Evolutionary conservation across 306 rosid species (phyloP).

Genomic region (Crotalaria pallida): DNA sequence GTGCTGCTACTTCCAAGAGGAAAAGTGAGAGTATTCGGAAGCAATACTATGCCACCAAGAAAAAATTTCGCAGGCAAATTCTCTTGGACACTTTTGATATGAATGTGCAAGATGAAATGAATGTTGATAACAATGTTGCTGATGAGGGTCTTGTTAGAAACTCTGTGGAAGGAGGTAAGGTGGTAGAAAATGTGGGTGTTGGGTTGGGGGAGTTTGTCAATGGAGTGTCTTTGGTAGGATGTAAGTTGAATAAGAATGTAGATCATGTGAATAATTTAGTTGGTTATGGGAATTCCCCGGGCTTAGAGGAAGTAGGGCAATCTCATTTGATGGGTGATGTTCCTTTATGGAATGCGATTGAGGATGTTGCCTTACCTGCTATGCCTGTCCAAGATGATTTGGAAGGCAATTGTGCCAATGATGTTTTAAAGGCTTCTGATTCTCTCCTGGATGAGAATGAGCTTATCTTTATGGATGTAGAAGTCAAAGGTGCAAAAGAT

Average conservation of each 20-base stretch:
- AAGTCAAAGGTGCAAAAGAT: slow-evolving; percentile 33
- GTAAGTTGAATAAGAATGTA: slow-evolving; percentile 10
- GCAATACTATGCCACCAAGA: slow-evolving; percentile 41
- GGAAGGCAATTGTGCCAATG: slow-evolving; percentile 19
- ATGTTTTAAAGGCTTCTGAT: slow-evolving; percentile 30
- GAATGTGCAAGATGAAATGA: slow-evolving; percentile 7
- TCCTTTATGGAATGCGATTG: slow-evolving; percentile 55
- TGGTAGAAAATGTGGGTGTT: neutral
- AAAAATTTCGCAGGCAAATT: slow-evolving; percentile 28
- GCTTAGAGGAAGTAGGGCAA: slow-evolving; percentile 33
- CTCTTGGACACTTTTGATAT: slow-evolving; percentile 23
- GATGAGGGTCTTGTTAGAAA: slow-evolving; percentile 18
- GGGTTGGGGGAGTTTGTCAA: neutral
- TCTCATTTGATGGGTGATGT: slow-evolving; percentile 34
- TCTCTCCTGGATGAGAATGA: slow-evolving; percentile 39
- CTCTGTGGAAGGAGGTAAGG: slow-evolving; percentile 16
- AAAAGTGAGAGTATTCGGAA: slow-evolving; percentile 38
- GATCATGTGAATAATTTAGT: slow-evolving; percentile 24
- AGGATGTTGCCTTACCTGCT: slow-evolving; percentile 50
- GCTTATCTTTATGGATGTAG: slow-evolving; percentile 30
- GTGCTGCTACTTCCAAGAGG: slow-evolving; percentile 26
- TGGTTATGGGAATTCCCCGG: slow-evolving; percentile 31
- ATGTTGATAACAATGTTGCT: neutral
- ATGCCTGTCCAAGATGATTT: slow-evolving; percentile 36
- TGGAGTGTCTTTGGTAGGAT: neutral